Conservation (phyloP, 2,329 filamentous ascomycete genomes). For the Aureobasidium sp. region DNA sequence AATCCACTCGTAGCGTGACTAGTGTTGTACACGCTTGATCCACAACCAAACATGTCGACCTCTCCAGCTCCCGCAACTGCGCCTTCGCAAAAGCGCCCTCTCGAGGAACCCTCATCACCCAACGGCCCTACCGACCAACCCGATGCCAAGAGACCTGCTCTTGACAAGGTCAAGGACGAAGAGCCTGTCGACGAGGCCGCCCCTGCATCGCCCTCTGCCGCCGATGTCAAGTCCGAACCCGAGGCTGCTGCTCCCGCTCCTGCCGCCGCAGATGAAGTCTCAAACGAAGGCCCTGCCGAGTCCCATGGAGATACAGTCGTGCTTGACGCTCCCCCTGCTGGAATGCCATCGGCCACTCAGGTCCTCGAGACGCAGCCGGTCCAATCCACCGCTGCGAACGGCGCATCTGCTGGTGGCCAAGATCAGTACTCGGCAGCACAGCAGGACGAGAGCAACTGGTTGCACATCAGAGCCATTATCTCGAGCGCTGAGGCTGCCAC, state of each 20-base stretch:
- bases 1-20: conserved; percentile 6
- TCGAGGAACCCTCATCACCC: conserved; percentile 94
- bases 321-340: conserved; percentile 54
- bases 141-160: conserved; percentile 90
- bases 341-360: conserved; percentile 34
- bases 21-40: conserved; percentile 14
- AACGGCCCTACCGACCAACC: conserved; percentile 87
- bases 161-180: conserved; percentile 72
- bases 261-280: conserved; percentile 30
- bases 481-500: conserved; percentile 96
- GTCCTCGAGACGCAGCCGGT: conserved; percentile 52
- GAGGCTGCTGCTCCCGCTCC: conserved; percentile 37
- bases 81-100: conserved; percentile 71
- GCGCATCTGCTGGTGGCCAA: conserved; percentile 45
- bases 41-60: conserved; percentile 16
- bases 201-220: conserved; percentile 17
- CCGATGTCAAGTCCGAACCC: conserved; percentile 24
- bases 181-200: conserved; percentile 28
- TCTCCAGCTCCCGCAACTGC: conserved; percentile 17
- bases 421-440: conserved; percentile 31
- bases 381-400: conserved; percentile 49
- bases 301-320: conserved; percentile 63
- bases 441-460: conserved; percentile 91
- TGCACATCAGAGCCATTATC: conserved; percentile 94
- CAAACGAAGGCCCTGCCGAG: conserved; percentile 45